Conservation (phyloP, 2,329 filamentous ascomycete genomes). For the Talaromyces sp. region DNA sequence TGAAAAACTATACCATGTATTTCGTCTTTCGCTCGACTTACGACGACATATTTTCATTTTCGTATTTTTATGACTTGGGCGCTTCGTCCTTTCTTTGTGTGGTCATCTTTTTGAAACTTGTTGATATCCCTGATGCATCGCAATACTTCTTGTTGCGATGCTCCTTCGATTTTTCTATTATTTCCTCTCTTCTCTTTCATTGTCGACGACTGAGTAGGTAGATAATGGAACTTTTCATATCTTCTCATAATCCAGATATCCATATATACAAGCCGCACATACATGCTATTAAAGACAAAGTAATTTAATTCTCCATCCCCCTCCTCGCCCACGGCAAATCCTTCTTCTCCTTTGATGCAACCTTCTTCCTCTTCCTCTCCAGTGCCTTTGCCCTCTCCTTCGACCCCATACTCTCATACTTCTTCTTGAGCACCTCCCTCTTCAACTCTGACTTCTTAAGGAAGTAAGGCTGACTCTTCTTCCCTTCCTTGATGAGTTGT, state of each 20-base stretch:
- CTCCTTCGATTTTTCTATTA: background rate
- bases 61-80: slow-evolving; percentile 9
- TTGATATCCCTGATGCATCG: slow-evolving; percentile 16
- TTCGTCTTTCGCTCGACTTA: background rate
- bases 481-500: slow-evolving; percentile 79
- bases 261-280: background rate
- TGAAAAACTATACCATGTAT: slow-evolving; percentile 12
- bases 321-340: slow-evolving; percentile 60
- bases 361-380: slow-evolving; percentile 86
- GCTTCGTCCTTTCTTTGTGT: slow-evolving; percentile 10
- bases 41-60: background rate
- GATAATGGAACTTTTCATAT: slow-evolving; percentile 13
- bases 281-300: background rate
- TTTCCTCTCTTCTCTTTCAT: background rate
- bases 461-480: slow-evolving; percentile 76
- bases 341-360: slow-evolving; percentile 79
- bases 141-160: slow-evolving; percentile 20
- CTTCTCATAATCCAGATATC: background rate
- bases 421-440: slow-evolving; percentile 74
- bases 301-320: slow-evolving; percentile 3
- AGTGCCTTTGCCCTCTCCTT: slow-evolving; percentile 80
- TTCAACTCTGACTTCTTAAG: slow-evolving; percentile 90
- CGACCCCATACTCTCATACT: slow-evolving; percentile 79
- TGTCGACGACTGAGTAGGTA: slow-evolving; percentile 18
- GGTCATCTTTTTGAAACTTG: slow-evolving; percentile 14